Conservation (phyloP, 306 rosid species). For the Cucurbita ficifolia region DNA sequence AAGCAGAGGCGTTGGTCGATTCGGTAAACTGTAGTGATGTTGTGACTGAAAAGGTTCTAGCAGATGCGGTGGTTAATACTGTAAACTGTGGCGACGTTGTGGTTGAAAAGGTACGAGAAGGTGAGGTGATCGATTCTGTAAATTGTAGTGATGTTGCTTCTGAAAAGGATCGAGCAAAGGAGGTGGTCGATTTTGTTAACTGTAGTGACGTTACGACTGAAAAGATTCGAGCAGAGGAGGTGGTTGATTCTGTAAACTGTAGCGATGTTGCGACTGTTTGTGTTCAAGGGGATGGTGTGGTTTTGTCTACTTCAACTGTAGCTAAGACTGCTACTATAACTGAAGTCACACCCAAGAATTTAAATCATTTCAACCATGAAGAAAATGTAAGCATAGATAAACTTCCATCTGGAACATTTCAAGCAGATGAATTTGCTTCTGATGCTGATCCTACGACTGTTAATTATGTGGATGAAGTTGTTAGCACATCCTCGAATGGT, state of each 20-base stretch:
- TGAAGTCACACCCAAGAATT: constrained; percentile 15
- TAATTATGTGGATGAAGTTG: constrained; percentile 13
- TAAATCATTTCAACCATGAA: constrained; percentile 6
- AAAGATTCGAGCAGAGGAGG: not conserved
- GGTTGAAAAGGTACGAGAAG: constrained; percentile 12
- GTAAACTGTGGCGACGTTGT: constrained; percentile 11
- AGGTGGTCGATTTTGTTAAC: not conserved
- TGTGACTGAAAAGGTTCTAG: constrained; percentile 10
- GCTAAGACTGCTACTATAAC: not conserved
- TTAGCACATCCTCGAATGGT: constrained; percentile 18
- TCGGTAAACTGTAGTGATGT: constrained; percentile 10
- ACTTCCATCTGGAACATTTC: constrained; percentile 12
- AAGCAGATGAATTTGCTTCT: constrained; percentile 16
- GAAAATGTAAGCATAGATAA: constrained; percentile 15
- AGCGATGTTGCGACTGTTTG: constrained; percentile 8
- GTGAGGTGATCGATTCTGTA: constrained; percentile 9
- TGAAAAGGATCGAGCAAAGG: not conserved
- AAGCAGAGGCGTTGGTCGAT: constrained; percentile 13
- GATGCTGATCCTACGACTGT: constrained; percentile 7
- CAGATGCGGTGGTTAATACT: constrained; percentile 14
- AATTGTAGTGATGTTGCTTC: not conserved
- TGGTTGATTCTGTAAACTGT: constrained; percentile 10
- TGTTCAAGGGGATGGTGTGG: constrained; percentile 7
- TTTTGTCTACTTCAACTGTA: constrained; percentile 1
- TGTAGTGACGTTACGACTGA: not conserved